Percentiles rank a stretch among this genome's conserved stretches.
These are phyloP conservation scores for Conticribra guillardii DNA, from an alignment of 108 stramenopile genomes.

Conservation along the genomic window DNA sequence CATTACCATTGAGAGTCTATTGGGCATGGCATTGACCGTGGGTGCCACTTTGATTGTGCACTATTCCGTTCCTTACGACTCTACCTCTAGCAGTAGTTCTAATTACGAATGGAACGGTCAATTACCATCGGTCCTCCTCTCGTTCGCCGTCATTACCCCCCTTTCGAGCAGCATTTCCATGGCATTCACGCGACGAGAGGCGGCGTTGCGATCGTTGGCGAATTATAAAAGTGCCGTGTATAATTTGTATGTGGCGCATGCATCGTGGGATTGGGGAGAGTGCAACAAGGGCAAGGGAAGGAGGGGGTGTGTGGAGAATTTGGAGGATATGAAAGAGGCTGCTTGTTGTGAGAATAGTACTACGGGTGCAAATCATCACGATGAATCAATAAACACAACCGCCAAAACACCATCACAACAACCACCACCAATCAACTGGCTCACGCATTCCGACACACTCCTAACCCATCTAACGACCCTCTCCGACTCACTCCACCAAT, in stretches of 20 bases:
- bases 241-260: conserved; percentile 58
- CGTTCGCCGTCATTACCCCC: conserved; percentile 63
- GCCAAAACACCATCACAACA: no score
- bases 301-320: conserved; percentile 44
- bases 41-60: conserved; percentile 49
- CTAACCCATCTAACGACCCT: conserved; percentile 57
- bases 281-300: conserved; percentile 38
- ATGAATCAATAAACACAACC: no score
- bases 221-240: conserved; percentile 42
- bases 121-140: conserved; percentile 37
- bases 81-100: neutral
- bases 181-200: conserved; percentile 56
- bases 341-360: conserved; percentile 3
- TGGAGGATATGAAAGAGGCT: conserved; percentile 8
- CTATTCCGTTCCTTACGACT: conserved; percentile 15
- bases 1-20: conserved; percentile 53
- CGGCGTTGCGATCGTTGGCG: conserved; percentile 50
- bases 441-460: conserved; percentile 55
- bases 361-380: neutral
- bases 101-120: conserved; percentile 43
- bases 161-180: conserved; percentile 51
- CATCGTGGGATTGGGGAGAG: conserved; percentile 60
- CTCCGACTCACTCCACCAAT: conserved; percentile 57
- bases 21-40: conserved; percentile 57
- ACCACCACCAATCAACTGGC: conserved; percentile 52